Percentiles rank a stretch among this genome's conserved stretches.
phyloP scores from a whole-genome alignment of 2,329 filamentous ascomycete species.

The Lecanicillium sp. region DNA sequence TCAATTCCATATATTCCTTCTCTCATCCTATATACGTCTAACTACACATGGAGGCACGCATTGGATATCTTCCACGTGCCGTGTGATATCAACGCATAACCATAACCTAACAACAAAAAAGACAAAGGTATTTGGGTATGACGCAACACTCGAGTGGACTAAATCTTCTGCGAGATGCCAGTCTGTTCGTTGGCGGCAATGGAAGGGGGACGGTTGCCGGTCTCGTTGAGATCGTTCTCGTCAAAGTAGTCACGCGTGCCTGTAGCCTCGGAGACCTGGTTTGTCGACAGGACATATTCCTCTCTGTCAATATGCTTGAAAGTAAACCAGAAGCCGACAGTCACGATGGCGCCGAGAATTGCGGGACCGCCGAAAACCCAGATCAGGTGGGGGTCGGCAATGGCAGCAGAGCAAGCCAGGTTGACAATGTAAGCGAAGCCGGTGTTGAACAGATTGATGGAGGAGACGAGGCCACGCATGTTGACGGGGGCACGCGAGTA shows the following conservation, averaged over 20 bases:
- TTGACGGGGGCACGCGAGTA: constrained; percentile 45
- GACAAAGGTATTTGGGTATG: neutral
- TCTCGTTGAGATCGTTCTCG: constrained; percentile 11
- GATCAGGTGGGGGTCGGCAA: constrained; percentile 43
- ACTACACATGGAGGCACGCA: no score
- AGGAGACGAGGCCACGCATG: constrained; percentile 46
- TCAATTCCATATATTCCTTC: constrained; percentile 6
- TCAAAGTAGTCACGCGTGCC: constrained; percentile 10
- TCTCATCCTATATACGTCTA: neutral
- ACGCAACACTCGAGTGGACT: neutral
- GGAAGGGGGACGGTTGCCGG: constrained; percentile 9
- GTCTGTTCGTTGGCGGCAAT: constrained; percentile 11
- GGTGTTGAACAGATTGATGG: constrained; percentile 42
- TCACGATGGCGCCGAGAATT: constrained; percentile 38
- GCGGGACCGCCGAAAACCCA: constrained; percentile 45
- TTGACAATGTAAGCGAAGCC: constrained; percentile 41
- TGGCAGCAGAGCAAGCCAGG: constrained; percentile 37
- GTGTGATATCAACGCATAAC: neutral
- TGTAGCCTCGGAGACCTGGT: constrained; percentile 19
- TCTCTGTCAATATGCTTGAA: constrained; percentile 22
- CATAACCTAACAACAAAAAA: neutral
- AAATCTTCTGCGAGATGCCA: constrained; percentile 11
- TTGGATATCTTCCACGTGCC: no score
- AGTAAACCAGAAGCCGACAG: constrained; percentile 31
- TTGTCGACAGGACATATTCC: constrained; percentile 21